Base-by-base conservation (phyloP, 352 stramenopile species). In the Phytophthora litchii region DNA sequence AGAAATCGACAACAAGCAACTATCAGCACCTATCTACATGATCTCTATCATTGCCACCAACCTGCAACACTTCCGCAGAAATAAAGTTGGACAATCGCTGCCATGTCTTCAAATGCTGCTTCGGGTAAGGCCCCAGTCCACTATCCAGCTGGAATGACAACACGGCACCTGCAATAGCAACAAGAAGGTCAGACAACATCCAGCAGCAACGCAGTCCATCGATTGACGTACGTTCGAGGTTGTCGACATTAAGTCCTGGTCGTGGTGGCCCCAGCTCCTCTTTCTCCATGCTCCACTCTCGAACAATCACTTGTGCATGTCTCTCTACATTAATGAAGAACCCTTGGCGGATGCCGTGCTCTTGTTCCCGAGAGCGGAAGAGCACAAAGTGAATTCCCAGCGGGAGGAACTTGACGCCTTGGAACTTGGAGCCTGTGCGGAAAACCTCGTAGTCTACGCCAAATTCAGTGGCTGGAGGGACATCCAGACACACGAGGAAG, bases 361-460 rank as follows among this genome's bases (percentile, higher is more conserved):
- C 80, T 32, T 92, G 83, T 47, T 92, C 82, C 7, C 70, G 72
- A 14, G 86, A 80, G 9, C 82, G 80, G 62, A 92, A 95, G 14
- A 95, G 67, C 3, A 95, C 83, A 36, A 95, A 88, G 59, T 95
- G 86, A 19, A 93, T 52, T 31, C 86, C 86, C 16, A 90, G 43
- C 36, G 86, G 86, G 31, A 95, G 62, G 44, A 95, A 91, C 63
- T 95, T 95, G 55, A 95, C 81, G 54, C 86, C 86, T 41, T 88
- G 76, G 55, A 95, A 95, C 48, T 86, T 84, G 3, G 73, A 37
- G 3, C 83, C 86, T 1, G 84, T 93, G 48, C 86, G 82, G 58
- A 93, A 95, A 13, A 92, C 74, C 52, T 94, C 81, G 60, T 95
- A 95, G 70, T 95, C 86, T 43, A 95, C 70, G 49, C 86, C 86